phyloP scores from a whole-genome alignment of 495 filamentous ascomycete genomes.

The Penicillium pancosmium region DNA sequence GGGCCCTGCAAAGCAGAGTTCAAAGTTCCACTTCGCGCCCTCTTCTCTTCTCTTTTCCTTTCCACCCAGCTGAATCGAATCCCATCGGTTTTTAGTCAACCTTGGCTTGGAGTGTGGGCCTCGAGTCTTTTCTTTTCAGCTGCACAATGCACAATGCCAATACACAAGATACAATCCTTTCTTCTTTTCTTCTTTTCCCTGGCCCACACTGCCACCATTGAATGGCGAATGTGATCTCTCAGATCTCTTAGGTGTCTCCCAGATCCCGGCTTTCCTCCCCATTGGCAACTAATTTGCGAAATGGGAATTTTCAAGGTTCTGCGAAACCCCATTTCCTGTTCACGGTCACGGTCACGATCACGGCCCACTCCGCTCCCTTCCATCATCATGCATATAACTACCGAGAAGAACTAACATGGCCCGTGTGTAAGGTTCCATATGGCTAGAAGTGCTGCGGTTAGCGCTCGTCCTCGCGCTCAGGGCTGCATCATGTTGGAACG shows the following conservation, averaged over 20 bases:
- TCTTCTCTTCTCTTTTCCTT: too few relatives aligned
- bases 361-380: not conserved
- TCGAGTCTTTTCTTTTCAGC: not conserved
- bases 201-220: not conserved
- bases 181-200: not conserved
- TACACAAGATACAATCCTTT: not conserved
- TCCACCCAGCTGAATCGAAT: too few relatives aligned
- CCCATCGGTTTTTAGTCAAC: too few relatives aligned
- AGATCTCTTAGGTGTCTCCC: not conserved
- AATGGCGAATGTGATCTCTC: slow-evolving; percentile 1
- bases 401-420: not conserved
- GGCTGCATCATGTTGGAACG: not conserved
- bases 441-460: not conserved
- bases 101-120: too few relatives aligned
- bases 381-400: slow-evolving; percentile 2
- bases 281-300: not conserved
- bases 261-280: not conserved
- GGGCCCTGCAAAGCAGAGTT: not conserved
- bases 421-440: not conserved
- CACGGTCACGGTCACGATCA: not conserved
- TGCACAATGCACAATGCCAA: not conserved
- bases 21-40: not conserved
- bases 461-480: not conserved
- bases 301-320: not conserved
- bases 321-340: not conserved